Evolutionary conservation across 1,284 basidiomycete species (phyloP).

Genomic region (Fomitopsis schrenkii): DNA sequence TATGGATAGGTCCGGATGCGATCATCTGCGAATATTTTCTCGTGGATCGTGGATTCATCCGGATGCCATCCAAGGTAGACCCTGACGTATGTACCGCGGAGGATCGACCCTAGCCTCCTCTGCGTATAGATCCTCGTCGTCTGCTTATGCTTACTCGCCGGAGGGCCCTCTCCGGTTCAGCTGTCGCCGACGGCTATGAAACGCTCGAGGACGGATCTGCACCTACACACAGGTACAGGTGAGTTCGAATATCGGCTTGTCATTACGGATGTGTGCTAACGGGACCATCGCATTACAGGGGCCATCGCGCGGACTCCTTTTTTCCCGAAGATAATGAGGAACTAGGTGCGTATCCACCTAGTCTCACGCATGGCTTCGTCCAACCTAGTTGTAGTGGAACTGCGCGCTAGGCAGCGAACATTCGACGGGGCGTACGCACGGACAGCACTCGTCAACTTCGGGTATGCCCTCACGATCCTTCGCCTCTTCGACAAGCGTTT

Average conservation of each 20-base stretch:
- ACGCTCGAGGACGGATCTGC: background rate
- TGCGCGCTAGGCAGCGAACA: slow-evolving; percentile 75
- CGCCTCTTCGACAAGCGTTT: slow-evolving; percentile 74
- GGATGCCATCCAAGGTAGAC: no score
- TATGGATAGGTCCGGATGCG: no score
- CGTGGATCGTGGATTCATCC: no score
- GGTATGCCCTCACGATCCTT: slow-evolving; percentile 71
- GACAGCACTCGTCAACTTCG: slow-evolving; percentile 69
- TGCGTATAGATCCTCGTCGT: background rate
- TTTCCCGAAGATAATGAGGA: slow-evolving; percentile 55
- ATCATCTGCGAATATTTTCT: no score
- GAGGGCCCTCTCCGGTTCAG: background rate
- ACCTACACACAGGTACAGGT: background rate
- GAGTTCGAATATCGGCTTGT: background rate
- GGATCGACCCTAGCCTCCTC: background rate
- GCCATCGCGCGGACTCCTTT: slow-evolving; percentile 58
- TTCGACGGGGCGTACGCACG: slow-evolving; percentile 80
- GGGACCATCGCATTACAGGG: slow-evolving; percentile 31
- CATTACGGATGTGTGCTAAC: background rate
- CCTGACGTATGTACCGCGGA: background rate
- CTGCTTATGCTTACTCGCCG: background rate
- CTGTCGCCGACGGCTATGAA: background rate
- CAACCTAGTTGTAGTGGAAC: slow-evolving; percentile 40
- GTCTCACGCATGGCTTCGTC: background rate
- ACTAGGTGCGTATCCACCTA: slow-evolving; percentile 31